Conservation (phyloP, 2,329 filamentous ascomycete species). For the Penicillium sp. region DNA sequence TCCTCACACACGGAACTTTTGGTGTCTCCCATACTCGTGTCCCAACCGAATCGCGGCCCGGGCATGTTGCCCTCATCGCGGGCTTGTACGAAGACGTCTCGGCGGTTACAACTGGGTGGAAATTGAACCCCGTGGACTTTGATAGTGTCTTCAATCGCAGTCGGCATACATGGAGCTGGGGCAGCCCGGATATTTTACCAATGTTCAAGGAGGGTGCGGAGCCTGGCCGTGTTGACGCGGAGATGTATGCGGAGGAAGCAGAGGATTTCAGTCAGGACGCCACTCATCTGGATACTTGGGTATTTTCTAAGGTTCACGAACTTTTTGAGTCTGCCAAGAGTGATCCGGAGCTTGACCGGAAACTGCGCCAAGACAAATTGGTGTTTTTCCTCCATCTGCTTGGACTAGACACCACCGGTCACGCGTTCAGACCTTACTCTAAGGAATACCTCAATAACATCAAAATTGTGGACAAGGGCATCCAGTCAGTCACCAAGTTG, state of each 20-base stretch:
- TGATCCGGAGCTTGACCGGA: constrained; percentile 73
- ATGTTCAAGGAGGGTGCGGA: constrained; percentile 97
- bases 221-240: constrained; percentile 83
- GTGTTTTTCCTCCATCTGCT: constrained; percentile 96
- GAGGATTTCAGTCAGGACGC: constrained; percentile 91
- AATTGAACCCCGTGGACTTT: constrained; percentile 96
- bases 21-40: constrained; percentile 96
- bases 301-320: constrained; percentile 89
- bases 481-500: constrained; percentile 78
- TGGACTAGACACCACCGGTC: constrained; percentile 87
- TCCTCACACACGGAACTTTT: constrained; percentile 89
- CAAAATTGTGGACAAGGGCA: constrained; percentile 87
- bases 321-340: constrained; percentile 79
- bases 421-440: constrained; percentile 85
- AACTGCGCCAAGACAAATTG: constrained; percentile 78
- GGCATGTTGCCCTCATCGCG: constrained; percentile 95
- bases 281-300: constrained; percentile 83
- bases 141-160: constrained; percentile 98
- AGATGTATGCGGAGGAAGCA: constrained; percentile 77
- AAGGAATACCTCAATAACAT: constrained; percentile 95
- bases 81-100: constrained; percentile 98
- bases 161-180: constrained; percentile 98
- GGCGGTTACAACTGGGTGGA: constrained; percentile 96
- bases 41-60: constrained; percentile 92
- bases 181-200: constrained; percentile 92